Base-by-base conservation (phyloP, 1,284 basidiomycete genomes). In the Melampsora medusae region DNA sequence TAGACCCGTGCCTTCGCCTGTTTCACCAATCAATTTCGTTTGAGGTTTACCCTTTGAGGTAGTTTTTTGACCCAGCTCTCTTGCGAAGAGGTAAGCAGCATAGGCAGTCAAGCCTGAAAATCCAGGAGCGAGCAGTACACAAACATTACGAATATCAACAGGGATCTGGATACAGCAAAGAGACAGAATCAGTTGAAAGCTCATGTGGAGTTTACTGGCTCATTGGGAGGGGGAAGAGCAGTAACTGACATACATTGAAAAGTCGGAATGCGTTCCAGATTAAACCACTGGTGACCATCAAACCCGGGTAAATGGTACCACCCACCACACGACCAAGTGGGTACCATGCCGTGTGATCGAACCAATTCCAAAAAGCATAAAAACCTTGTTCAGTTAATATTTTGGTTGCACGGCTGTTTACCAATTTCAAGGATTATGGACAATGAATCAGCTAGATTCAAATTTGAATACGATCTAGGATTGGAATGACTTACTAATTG, bases 341-440 rank as follows among this genome's bases (percentile, higher is more conserved):
- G 82, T 99, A 99, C 97, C 84, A 85, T 4, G 81, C 95, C 5
- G 97, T 97, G 46, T 95, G 93, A 84, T 99, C 97, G 83, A 99
- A 99, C 97, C 97, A 99, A 84, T 99, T 99, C 96, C 92, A 99
- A 85, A 95, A 99, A 89, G 94, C 93, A 86, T 96, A 94, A 86
- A 97, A 97, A n/a, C 94, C 94, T 80, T 96, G 87, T 31, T 91
- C 88, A 28, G 93, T 91, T 56, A 97, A 85, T 4, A 97, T 90
- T 81, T 87, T 89, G 1, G 93, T 96, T 64, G 94, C 94, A 64
- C 94, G 93, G 85, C 92, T 94, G 73, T 10, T 2, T 19, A 59
- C 53, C 14, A 59, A 72, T 19, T 14, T 25, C n/a, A 28, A 64
- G 17, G 17, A 67, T 42, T 25, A 16, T 48, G 65, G 28, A 46